Conservation (phyloP, 2,329 filamentous ascomycete genomes). For the Xylariaceae sp. region DNA sequence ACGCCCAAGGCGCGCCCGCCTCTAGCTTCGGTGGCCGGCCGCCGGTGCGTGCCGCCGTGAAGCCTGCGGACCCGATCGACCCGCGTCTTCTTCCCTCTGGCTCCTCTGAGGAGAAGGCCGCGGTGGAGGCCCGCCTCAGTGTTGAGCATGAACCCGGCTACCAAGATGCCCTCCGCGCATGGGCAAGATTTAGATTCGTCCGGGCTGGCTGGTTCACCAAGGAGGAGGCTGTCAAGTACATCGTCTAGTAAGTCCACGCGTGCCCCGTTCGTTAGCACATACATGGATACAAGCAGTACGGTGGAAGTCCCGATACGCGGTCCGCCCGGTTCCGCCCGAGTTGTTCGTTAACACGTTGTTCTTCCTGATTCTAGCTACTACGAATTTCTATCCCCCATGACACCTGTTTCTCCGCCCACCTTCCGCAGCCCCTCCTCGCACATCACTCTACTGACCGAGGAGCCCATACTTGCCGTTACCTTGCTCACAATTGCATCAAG, state of each 20-base stretch:
- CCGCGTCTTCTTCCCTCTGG: conserved; percentile 26
- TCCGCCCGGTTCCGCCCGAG: no score
- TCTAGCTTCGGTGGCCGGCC: conserved; percentile 21
- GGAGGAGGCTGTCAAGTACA: conserved; percentile 86
- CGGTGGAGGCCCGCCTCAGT: conserved; percentile 42
- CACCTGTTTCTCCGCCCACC: conserved; percentile 87
- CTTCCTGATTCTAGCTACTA: conserved; percentile 70
- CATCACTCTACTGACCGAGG: conserved; percentile 73
- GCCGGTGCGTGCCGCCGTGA: conserved; percentile 20
- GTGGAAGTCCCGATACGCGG: no score
- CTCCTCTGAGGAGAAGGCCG: conserved; percentile 21
- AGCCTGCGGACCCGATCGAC: conserved; percentile 30
- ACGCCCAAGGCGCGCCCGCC: conserved; percentile 19
- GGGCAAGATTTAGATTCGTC: conserved; percentile 91
- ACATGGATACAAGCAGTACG: no score
- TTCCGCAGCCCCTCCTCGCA: conserved; percentile 80
- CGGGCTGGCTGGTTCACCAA: conserved; percentile 94
- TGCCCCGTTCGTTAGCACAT: no score
- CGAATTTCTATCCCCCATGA: conserved; percentile 81
- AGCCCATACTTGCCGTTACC: conserved; percentile 88
- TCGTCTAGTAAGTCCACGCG: conserved; percentile 66
- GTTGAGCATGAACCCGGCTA: conserved; percentile 50
- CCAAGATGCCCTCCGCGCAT: conserved; percentile 72
- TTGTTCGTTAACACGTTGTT: no score
- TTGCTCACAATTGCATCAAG: conserved; percentile 86